Evolutionary conservation across 2,329 filamentous ascomycete species (phyloP), one percentile per base, ranked within the genome.

Genomic region (Alternaria ethzedia): DNA sequence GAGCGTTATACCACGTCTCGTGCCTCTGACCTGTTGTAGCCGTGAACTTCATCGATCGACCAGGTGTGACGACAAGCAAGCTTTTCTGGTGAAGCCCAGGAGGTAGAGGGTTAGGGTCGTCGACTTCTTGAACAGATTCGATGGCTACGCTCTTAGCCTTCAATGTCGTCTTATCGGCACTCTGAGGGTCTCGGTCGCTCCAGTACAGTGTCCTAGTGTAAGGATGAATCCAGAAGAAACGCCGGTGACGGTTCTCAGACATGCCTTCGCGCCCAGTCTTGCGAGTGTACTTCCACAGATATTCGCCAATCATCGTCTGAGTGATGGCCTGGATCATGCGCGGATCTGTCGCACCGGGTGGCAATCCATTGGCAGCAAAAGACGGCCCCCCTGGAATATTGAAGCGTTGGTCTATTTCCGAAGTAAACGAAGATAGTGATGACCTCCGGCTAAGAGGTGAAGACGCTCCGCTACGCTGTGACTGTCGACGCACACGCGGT

Each of bases 281-380:
- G 74, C 96, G 91, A 0, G 96, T 99, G 81, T 99, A 99, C 80
- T 99, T 99, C 96, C 96, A 99, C 44, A 99, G 85, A 79, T 95
- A 98, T 79, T 99, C 96, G 59, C 96, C 96, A 76, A 99, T 98
- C 96, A 99, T 99, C 17, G 96, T 98, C 81, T 99, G 95, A 3
- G 96, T 99, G 69, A 99, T 97, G 52, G 96, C 96, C 82, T 97
- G 94, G 71, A 99, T 98, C 94, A 99, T 97, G 72, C 95, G 92
- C 66, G 95, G 95, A 82, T 99, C 96, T 6, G 94, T 97, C 67
- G 88, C 87, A 20, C 77, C 75, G 23, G 89, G 84, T 10, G 89
- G 88, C 64, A 96, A 87, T 13, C 90, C 90, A 50, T 84, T 80
- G 26, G 85, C 83, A 45, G 65, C 64, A 63, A 79, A 85, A 46